Percentiles rank a stretch among this genome's conserved stretches.
Conservation (phyloP, 1,284 basidiomycete species). For the Stygiomarasmius scandens region DNA sequence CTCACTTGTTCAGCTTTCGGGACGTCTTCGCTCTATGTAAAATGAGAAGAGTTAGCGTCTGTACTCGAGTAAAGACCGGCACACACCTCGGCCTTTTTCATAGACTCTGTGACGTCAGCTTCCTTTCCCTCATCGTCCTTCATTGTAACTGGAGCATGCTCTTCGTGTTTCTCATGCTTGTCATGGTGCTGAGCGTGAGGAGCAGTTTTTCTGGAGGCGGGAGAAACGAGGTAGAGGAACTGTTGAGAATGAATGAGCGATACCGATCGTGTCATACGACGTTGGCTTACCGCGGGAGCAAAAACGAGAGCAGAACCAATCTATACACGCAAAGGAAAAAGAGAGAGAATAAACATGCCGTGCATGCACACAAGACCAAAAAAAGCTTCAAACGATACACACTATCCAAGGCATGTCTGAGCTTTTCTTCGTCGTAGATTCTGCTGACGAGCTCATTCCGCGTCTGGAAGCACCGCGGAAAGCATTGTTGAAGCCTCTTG, state of each 20-base stretch:
- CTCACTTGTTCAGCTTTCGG: slow-evolving; percentile 23
- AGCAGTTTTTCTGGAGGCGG: slow-evolving; percentile 35
- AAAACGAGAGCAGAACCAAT: slow-evolving; percentile 40
- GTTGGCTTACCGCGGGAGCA: slow-evolving; percentile 38
- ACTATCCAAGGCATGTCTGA: slow-evolving; percentile 25
- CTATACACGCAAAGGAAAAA: slow-evolving; percentile 20
- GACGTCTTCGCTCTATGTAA: slow-evolving; percentile 24
- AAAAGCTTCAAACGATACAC: slow-evolving; percentile 6
- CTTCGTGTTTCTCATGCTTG: slow-evolving; percentile 29
- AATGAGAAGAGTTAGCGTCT: background rate
- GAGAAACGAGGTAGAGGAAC: slow-evolving; percentile 45
- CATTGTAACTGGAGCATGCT: slow-evolving; percentile 27
- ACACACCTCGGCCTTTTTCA: slow-evolving; percentile 35
- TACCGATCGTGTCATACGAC: background rate
- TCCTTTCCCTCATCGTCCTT: slow-evolving; percentile 41
- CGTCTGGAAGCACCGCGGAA: slow-evolving; percentile 5
- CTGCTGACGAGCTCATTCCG: slow-evolving; percentile 15
- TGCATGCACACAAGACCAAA: background rate
- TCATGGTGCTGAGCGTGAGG: slow-evolving; percentile 36
- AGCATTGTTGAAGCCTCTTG: slow-evolving; percentile 1
- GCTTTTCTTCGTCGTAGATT: slow-evolving; percentile 11
- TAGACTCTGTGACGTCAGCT: slow-evolving; percentile 35
- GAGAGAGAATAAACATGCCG: background rate
- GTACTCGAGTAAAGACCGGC: background rate
- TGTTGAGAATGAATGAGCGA: slow-evolving; percentile 17